A percentile compares a stretch with the other conserved stretches of the same genome.
These are phyloP conservation scores for Urochloa ruziziensis DNA, from an alignment of 176 grass and related monocot genomes.

Conservation along the genomic window DNA sequence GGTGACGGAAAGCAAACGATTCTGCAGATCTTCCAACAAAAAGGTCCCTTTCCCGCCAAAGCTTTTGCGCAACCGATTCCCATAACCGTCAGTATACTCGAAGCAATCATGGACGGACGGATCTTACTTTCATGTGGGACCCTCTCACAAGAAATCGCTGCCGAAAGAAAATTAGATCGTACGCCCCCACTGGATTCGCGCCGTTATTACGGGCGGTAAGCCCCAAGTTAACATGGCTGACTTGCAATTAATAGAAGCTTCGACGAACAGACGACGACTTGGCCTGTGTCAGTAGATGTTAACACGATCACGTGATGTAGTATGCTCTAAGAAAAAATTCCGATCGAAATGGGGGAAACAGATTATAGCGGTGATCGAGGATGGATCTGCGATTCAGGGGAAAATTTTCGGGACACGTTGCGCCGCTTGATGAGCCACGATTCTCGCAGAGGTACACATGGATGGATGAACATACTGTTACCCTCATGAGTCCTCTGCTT, in stretches of 20 bases:
- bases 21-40: constrained; percentile 15
- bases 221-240: constrained; percentile 11
- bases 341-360: not conserved
- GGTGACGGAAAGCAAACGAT: constrained; percentile 1
- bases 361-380: constrained; percentile 7
- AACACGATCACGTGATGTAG: constrained; percentile 19
- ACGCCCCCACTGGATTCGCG: constrained; percentile 29
- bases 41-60: constrained; percentile 18
- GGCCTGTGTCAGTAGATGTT: not conserved
- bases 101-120: constrained; percentile 6
- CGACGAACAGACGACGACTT: not conserved
- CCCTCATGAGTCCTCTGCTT: not conserved
- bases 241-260: constrained; percentile 30
- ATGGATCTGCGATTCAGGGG: constrained; percentile 5
- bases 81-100: not conserved
- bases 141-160: not conserved
- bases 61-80: constrained; percentile 9
- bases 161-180: no score
- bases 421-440: constrained; percentile 6
- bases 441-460: constrained; percentile 15
- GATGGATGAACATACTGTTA: not conserved
- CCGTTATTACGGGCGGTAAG: constrained; percentile 27
- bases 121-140: not conserved
- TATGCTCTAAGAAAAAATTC: not conserved
- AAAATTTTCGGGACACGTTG: not conserved